Conservation (phyloP, 805 yeast species). For the Cyberlindnera americana region DNA sequence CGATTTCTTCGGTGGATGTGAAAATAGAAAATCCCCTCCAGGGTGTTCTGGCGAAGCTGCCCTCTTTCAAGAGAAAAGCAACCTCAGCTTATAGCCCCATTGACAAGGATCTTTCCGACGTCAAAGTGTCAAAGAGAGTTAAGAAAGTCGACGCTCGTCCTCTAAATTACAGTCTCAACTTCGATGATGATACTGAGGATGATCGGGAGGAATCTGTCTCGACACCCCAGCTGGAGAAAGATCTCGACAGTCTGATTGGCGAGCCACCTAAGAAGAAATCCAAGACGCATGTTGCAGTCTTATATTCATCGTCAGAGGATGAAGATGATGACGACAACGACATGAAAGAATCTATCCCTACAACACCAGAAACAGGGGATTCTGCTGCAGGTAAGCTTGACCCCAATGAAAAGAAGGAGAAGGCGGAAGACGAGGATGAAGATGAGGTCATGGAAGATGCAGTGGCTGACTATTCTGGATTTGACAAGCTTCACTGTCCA, state of each 20-base stretch:
- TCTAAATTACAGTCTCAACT: conserved; percentile 18
- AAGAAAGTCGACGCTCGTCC: conserved; percentile 22
- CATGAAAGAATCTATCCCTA: conserved; percentile 25
- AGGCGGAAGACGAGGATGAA: conserved; percentile 1
- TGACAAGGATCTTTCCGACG: background rate
- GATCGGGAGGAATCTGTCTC: conserved; percentile 6
- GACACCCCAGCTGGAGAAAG: background rate
- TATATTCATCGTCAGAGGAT: conserved; percentile 28
- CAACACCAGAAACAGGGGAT: conserved; percentile 29
- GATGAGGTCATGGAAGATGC: conserved; percentile 19
- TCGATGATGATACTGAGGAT: conserved; percentile 16
- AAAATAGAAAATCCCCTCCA: background rate
- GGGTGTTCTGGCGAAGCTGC: background rate
- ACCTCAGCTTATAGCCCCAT: conserved; percentile 20
- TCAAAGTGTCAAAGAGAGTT: conserved; percentile 18
- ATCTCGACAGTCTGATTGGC: background rate
- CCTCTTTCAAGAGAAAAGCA: conserved; percentile 21
- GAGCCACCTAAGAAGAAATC: conserved; percentile 18
- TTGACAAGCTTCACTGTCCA: conserved; percentile 46
- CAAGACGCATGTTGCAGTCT: conserved; percentile 10
- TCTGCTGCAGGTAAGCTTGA: background rate
- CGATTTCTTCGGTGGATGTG: background rate
- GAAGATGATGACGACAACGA: conserved; percentile 31
- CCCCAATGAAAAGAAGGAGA: conserved; percentile 16
- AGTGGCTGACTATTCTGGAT: conserved; percentile 22